A percentile compares a stretch with the other conserved stretches of the same genome.
Evolutionary conservation across 495 filamentous ascomycete species (phyloP).

Genomic region (Cryomyces antarcticus): DNA sequence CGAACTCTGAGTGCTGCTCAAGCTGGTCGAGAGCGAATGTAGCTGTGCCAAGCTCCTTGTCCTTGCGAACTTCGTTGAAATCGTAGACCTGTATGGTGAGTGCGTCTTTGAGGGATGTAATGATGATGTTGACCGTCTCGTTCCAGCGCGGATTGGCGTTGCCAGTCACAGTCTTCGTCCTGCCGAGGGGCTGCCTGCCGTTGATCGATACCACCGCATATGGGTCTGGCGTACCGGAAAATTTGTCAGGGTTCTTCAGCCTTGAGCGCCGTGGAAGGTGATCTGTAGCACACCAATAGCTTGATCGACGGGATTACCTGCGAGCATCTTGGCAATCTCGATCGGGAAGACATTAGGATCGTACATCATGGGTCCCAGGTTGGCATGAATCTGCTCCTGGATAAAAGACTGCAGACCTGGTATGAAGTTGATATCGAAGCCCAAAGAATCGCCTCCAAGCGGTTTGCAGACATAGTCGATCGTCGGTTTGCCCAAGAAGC

Average conservation of each 20-base stretch:
- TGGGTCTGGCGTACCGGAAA: slow-evolving; percentile 83
- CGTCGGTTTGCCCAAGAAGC: slow-evolving; percentile 53
- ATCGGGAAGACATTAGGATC: slow-evolving; percentile 94
- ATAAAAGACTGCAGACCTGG: slow-evolving; percentile 87
- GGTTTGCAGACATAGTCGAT: slow-evolving; percentile 97
- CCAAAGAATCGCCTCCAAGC: slow-evolving; percentile 81
- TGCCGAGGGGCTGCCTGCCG: slow-evolving; percentile 52
- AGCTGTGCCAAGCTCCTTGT: slow-evolving; percentile 79
- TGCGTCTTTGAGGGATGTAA: slow-evolving; percentile 71
- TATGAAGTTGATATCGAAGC: slow-evolving; percentile 98
- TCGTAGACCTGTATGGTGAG: slow-evolving; percentile 72
- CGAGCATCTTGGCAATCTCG: slow-evolving; percentile 95
- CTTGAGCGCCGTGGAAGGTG: slow-evolving; percentile 74
- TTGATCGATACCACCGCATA: slow-evolving; percentile 81
- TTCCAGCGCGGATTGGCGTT: slow-evolving; percentile 81
- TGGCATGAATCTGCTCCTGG: slow-evolving; percentile 83
- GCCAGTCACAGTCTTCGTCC: slow-evolving; percentile 75
- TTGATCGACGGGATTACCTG: slow-evolving; percentile 84
- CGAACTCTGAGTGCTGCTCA: slow-evolving; percentile 52
- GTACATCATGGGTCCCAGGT: slow-evolving; percentile 90
- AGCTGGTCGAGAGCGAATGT: slow-evolving; percentile 70
- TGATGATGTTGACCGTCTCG: slow-evolving; percentile 84
- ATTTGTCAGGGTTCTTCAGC: slow-evolving; percentile 86
- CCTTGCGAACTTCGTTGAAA: slow-evolving; percentile 89
- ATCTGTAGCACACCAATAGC: slow-evolving; percentile 87